phyloP scores from a whole-genome alignment of 306 rosid genomes.

The Malus orientalis region DNA sequence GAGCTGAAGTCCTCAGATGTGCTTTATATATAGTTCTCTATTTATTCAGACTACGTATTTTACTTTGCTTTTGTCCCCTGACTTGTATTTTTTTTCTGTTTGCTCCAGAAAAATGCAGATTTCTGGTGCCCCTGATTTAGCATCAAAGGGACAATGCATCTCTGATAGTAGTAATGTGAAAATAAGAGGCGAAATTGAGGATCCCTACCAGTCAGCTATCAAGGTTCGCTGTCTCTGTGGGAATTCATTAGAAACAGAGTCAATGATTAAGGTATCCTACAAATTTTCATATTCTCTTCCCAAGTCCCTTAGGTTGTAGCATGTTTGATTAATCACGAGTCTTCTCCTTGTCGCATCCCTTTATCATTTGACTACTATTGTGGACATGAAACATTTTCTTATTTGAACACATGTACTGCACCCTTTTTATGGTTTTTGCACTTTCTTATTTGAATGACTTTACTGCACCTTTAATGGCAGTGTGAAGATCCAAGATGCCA shows the following conservation, averaged over 20 bases:
- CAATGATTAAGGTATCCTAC: constrained; percentile 65
- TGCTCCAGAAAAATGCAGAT: constrained; percentile 86
- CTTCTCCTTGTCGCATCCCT: not conserved
- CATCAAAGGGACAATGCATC: constrained; percentile 72
- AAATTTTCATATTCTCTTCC: not conserved
- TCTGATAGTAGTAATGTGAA: constrained; percentile 79
- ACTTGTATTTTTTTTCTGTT: not conserved
- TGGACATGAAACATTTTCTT: not conserved
- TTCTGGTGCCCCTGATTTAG: constrained; percentile 86
- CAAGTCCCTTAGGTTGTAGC: not conserved
- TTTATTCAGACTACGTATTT: not conserved
- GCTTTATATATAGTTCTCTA: not conserved
- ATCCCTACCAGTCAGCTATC: constrained; percentile 50
- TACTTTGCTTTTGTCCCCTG: not conserved
- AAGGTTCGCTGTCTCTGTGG: constrained; percentile 95
- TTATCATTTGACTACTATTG: not conserved
- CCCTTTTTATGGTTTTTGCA: not conserved
- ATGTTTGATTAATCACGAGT: not conserved
- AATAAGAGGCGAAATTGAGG: constrained; percentile 75
- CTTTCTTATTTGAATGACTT: not conserved
- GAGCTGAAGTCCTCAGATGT: not conserved
- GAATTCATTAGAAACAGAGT: constrained; percentile 66
- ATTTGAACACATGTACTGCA: not conserved
- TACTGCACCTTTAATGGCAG: constrained; percentile 40
- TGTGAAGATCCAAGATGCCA: constrained; percentile 82